Base-by-base conservation (phyloP, 345 rosid species). In the Citrus trifoliata region DNA sequence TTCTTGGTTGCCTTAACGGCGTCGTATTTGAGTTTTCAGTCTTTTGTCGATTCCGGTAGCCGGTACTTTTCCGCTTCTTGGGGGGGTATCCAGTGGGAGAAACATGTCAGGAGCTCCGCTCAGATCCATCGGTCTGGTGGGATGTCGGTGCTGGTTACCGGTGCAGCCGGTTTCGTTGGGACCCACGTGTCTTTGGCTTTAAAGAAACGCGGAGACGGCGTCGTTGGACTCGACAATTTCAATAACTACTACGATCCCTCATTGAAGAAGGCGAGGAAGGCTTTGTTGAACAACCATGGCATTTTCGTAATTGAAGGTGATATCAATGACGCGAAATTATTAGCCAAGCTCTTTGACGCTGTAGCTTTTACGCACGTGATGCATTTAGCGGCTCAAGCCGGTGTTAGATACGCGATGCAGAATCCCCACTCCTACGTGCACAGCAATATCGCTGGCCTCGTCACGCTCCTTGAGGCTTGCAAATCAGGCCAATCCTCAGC, bases 321-420 rank as follows among this genome's bases (percentile, higher is more conserved):
- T 67, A 71, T 91, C 73, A 92, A 93, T 83, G 96, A 93, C 82
- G 86, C 72, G 0, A 84, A 83, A 73, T 86, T 93, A 0, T 59
- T 93, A 13, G 64, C 88, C 1, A 92, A 90, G 87, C 92, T 92
- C 4, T 91, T 93, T 79, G 92, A 92, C 80, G 87, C 87, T 64
- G 96, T 93, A 35, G 88, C 93, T 13, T 93, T 93, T 83, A 89
- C 93, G 4, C 96, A 93, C 85, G 94, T 93, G 25, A 91, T 93
- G 94, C 97, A 93, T 77, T 81, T 93, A 46, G 97, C 97, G 32
- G 96, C 97, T n/a, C 97, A 93, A 56, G 97, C 97, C 59, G 97
- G 97, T 3, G 95, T 93, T 37, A 38, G 97, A 16, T 90, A 91
- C 87, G 96, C 96, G 18, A 78, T 90, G 87, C 90, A 91, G 88